Base-by-base conservation (phyloP, 306 rosid species). In the Oxytropis ochrocephala region DNA sequence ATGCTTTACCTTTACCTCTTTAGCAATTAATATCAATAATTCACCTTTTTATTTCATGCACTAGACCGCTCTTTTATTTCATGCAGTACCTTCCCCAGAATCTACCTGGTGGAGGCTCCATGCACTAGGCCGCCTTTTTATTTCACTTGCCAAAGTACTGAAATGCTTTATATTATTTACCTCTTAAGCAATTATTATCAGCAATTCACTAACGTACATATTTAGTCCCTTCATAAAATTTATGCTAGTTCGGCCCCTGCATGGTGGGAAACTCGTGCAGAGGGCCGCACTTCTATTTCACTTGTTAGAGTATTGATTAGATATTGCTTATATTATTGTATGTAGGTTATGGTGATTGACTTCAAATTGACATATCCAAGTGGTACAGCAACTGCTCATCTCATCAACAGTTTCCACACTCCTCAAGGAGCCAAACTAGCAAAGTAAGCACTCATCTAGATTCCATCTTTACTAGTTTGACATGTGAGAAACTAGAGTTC, bases 341-440 rank as follows among this genome's bases (percentile, higher is more conserved):
- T 44, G 55, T 75, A 84, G 86, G 69, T 78, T 74, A 84, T 84
- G 88, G 11, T 84, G 35, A 72, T 84, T 51, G 84, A 81, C 51
- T 81, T 84, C 86, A 90, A 88, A 44, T 73, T 90, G 63, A 84
- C 92, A 2, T 90, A 90, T 48, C 95, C 95, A 8, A 90, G 96
- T 75, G 91, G 96, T 70, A 88, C 96, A 14, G 96, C 96, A n/a
- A 90, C 95, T 4, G 96, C 96, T 44, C 84, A 69, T 30, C 95
- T 85, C 13, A 80, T 90, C 75, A 90, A 90, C 70, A 84, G 90
- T 69, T 86, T 90, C 60, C 96, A 90, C 73, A 90, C 96, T 18
- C 95, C 96, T 5, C 84, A 72, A 60, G 96, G 96, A 77, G 95
- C 96, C 52, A 87, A 78, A 76, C 81, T 85, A 12, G 96, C 95